A percentile compares a stretch with the other conserved stretches of the same genome.
phyloP scores from a whole-genome alignment of 441 rosid genomes.

The Macaranga tanarius region DNA sequence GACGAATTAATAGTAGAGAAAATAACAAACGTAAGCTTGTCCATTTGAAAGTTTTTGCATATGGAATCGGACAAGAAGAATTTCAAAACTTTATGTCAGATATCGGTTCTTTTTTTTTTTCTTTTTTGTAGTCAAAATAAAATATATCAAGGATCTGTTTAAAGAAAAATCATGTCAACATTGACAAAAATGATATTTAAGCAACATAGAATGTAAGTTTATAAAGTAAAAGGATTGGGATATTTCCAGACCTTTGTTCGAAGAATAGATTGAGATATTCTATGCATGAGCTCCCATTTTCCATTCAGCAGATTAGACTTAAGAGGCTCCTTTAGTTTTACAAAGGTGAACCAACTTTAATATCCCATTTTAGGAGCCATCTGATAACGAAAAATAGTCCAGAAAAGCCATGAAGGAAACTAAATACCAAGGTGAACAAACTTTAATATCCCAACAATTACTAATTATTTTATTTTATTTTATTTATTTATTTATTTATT shows the following conservation, averaged over 20 bases:
- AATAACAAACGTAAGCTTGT: too few species aligned
- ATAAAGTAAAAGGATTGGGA: background rate
- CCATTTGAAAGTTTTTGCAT: too few species aligned
- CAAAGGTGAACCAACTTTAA: slow-evolving; percentile 5
- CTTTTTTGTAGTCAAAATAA: too few species aligned
- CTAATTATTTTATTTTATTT: too few species aligned
- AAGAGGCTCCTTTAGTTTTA: slow-evolving; percentile 40
- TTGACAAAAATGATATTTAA: background rate
- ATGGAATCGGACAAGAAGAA: too few species aligned
- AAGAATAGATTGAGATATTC: slow-evolving; percentile 45
- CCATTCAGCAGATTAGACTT: slow-evolving; percentile 38
- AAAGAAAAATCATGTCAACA: background rate
- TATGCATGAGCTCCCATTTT: slow-evolving; percentile 50
- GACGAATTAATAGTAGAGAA: too few species aligned
- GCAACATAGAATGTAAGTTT: background rate
- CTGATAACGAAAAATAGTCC: slow-evolving; percentile 15
- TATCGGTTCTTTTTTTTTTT: too few species aligned
- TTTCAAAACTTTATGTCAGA: too few species aligned
- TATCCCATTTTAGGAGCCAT: slow-evolving; percentile 38
- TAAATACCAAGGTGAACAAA: background rate
- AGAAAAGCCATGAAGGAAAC: background rate
- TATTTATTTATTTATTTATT: too few species aligned
- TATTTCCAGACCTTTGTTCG: slow-evolving; percentile 35
- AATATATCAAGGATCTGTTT: too few species aligned
- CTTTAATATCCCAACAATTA: background rate